A percentile compares a stretch with the other conserved stretches of the same genome.
Evolutionary conservation across 2,329 filamentous ascomycete species (phyloP).

Genomic region (Aaosphaeria arxii): DNA sequence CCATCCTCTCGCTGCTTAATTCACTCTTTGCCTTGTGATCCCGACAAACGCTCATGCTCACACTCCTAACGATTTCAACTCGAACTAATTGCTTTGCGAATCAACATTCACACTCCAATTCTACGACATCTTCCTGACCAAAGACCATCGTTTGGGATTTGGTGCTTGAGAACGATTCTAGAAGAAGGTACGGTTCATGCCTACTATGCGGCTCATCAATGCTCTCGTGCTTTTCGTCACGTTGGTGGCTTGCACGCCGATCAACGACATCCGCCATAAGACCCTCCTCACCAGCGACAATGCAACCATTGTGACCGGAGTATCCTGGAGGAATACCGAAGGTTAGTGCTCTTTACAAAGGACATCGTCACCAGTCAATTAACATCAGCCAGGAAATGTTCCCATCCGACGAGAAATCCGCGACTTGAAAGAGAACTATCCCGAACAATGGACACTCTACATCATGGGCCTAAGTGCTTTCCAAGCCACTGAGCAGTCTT

Average conservation of each 20-base stretch:
- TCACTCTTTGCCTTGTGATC: too few relatives aligned
- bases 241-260: neutral
- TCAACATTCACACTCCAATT: too few relatives aligned
- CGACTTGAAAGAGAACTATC: constrained; percentile 55
- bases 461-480: constrained; percentile 70
- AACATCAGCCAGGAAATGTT: constrained; percentile 16
- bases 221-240: neutral
- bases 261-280: neutral
- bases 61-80: too few relatives aligned
- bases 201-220: neutral
- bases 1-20: too few relatives aligned
- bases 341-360: neutral
- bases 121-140: neutral
- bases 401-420: constrained; percentile 63
- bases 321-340: neutral
- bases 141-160: too few relatives aligned
- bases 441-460: constrained; percentile 72
- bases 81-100: too few relatives aligned
- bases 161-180: too few relatives aligned
- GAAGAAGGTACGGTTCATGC: neutral
- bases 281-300: neutral
- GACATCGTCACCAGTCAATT: neutral
- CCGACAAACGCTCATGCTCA: too few relatives aligned
- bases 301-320: neutral
- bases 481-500: constrained; percentile 61